Conservation (phyloP, 139 green algal species). For the Spirogloea muscicola region DNA sequence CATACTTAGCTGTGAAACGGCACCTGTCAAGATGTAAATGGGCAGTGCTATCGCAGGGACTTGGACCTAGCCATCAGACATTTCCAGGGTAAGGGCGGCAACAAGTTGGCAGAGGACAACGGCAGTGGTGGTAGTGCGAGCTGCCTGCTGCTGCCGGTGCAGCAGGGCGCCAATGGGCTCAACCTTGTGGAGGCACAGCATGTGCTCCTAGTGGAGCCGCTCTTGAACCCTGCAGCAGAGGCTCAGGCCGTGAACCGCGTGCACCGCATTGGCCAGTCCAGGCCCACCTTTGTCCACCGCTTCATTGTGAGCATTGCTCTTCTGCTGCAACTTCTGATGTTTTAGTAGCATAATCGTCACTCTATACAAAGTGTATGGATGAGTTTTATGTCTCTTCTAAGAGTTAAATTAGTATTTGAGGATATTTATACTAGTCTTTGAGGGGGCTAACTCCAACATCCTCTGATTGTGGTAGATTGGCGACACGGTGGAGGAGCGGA, state of each 20-base stretch:
- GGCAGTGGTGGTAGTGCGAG: not conserved
- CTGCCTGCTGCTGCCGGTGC: constrained; percentile 49
- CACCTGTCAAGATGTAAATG: too few relatives aligned
- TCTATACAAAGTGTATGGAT: too few relatives aligned
- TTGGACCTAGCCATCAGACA: not conserved
- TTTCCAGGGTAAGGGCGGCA: not conserved
- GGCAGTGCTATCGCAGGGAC: too few relatives aligned
- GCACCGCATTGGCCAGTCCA: constrained; percentile 52
- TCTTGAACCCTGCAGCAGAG: constrained; percentile 44
- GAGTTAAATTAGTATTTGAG: too few relatives aligned
- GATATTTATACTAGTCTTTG: too few relatives aligned
- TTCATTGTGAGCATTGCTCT: constrained; percentile 60
- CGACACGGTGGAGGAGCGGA: too few relatives aligned
- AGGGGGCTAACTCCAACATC: too few relatives aligned
- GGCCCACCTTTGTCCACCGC: constrained; percentile 52
- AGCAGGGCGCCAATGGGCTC: constrained; percentile 38
- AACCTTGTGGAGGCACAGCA: constrained; percentile 52
- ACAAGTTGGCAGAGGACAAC: not conserved
- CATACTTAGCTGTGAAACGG: too few relatives aligned
- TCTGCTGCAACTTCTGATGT: too few relatives aligned
- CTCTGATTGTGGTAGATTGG: too few relatives aligned
- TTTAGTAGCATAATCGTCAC: too few relatives aligned
- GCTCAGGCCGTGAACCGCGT: constrained; percentile 49
- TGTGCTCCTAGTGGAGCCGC: constrained; percentile 52
- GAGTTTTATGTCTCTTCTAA: too few relatives aligned